phyloP scores from a whole-genome alignment of 1,284 basidiomycete species.

The Papiliotrema laurentii region DNA sequence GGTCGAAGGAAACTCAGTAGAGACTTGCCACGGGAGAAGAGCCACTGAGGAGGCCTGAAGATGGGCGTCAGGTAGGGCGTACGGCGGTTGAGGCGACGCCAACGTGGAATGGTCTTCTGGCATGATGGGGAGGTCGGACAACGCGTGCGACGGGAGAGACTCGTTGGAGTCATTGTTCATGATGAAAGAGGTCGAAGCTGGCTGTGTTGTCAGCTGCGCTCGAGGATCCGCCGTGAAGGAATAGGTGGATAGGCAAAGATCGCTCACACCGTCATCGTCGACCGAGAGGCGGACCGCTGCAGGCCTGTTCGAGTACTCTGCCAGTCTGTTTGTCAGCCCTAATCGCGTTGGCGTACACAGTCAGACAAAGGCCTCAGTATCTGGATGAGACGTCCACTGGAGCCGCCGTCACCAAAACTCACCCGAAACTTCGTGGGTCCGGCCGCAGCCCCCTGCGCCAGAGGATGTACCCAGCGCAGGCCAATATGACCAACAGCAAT shows the following conservation, averaged over 20 bases:
- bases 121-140: slow-evolving; percentile 15
- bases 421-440: slow-evolving; percentile 9
- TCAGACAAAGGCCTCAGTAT: no score
- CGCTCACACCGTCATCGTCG: slow-evolving; percentile 5
- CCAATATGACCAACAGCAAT: slow-evolving; percentile 16
- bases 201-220: slow-evolving; percentile 11
- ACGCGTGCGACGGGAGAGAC: slow-evolving; percentile 26
- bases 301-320: background rate
- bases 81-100: no score
- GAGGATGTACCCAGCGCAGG: slow-evolving; percentile 17
- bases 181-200: slow-evolving; percentile 31
- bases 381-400: no score
- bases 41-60: background rate
- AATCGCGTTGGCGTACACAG: no score
- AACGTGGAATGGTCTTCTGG: background rate
- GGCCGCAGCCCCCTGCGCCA: slow-evolving; percentile 2
- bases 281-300: slow-evolving; percentile 5
- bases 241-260: background rate
- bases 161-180: slow-evolving; percentile 33
- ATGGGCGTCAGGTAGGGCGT: background rate
- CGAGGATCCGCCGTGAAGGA: background rate
- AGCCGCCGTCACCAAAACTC: no score
- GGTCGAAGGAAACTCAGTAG: background rate
- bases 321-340: background rate
- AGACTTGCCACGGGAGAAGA: no score